Evolutionary conservation across 148 eudicot genomes (phyloP), one percentile per base, ranked within the genome.

Genomic region (Cornus suecica): DNA sequence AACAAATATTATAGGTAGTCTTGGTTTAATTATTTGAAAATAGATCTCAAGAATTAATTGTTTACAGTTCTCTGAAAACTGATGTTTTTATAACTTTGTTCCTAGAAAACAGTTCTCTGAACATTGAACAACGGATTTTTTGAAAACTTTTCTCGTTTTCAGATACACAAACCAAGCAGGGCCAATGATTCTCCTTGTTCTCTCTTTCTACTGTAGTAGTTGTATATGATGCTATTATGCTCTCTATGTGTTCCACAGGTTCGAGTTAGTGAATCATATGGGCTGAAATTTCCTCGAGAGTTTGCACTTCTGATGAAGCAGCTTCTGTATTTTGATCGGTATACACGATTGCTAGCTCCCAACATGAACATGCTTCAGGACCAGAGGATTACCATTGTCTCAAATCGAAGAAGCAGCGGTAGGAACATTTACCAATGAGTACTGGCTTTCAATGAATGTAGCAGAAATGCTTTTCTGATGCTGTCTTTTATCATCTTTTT

Each of bases 221-320:
- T 6, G 66, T 34, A 24, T 34, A 8, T 28, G 24, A 11, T 72
- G 34, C n/a, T n/a, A n/a, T 48, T 48, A 22, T 11, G 4, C 26
- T 64, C 64, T 51, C 24, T 41, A 24, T 79, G 69, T 72, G 18
- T 66, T 74, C 58, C 54, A 74, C 73, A 95, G 99, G 90, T 95
- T 67, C 89, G 97, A 65, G 97, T 95, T 56, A 95, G 99, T 77
- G 99, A 95, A 80, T 95, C 99, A 4, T 95, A 95, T 74, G 99
- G 99, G 31, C 78, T 92, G 77, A 91, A 85, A 78, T 95, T 95
- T 73, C 99, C 99, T 25, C 85, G 99, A 72, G 99, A 95, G 82
- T 95, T 95, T 68, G 99, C 99, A 31, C 99, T 95, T 76, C 87
- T 95, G 22, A 84, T 95, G 93, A 95, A 95, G 77, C 99, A 95